These are phyloP conservation scores for Calamus simplicifolius DNA, from an alignment of 176 grass and related monocot genomes.

Conservation along the genomic window DNA sequence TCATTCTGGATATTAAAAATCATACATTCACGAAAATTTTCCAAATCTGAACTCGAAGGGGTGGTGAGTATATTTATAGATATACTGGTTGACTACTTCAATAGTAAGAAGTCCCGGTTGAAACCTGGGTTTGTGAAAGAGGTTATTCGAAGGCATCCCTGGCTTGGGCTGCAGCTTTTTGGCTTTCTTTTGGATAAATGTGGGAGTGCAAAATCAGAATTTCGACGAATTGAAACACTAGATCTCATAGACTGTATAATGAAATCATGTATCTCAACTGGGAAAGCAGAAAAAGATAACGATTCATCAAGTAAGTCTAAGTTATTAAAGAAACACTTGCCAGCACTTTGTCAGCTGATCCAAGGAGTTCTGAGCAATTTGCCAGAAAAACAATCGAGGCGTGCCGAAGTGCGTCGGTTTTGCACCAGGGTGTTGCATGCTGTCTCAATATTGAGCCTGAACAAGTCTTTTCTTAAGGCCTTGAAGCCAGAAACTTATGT, in stretches of 20 bases:
- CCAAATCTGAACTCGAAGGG: constrained; percentile 40
- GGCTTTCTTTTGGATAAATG: constrained; percentile 59
- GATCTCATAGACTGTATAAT: constrained; percentile 71
- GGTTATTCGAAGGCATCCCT: constrained; percentile 57
- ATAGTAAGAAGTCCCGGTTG: constrained; percentile 69
- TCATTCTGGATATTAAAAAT: constrained; percentile 90
- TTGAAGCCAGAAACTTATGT: constrained; percentile 38
- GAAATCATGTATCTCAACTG: constrained; percentile 32
- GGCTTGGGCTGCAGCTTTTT: constrained; percentile 54
- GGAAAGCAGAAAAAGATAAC: constrained; percentile 18
- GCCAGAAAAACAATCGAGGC: constrained; percentile 62
- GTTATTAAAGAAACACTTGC: constrained; percentile 49
- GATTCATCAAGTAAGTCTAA: constrained; percentile 32
- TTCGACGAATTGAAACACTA: constrained; percentile 55
- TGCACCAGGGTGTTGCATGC: constrained; percentile 43
- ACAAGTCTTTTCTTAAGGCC: constrained; percentile 46
- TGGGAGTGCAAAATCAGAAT: constrained; percentile 37
- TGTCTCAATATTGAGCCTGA: constrained; percentile 47
- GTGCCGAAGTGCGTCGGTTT: constrained; percentile 56
- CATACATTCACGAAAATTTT: constrained; percentile 44
- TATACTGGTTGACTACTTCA: constrained; percentile 62
- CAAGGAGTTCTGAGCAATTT: constrained; percentile 41
- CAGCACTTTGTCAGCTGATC: constrained; percentile 49
- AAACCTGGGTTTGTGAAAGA: constrained; percentile 81
- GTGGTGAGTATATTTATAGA: constrained; percentile 51